These are phyloP conservation scores for Luffa aegyptiaca DNA, from an alignment of 306 rosid species.

Conservation along the genomic window DNA sequence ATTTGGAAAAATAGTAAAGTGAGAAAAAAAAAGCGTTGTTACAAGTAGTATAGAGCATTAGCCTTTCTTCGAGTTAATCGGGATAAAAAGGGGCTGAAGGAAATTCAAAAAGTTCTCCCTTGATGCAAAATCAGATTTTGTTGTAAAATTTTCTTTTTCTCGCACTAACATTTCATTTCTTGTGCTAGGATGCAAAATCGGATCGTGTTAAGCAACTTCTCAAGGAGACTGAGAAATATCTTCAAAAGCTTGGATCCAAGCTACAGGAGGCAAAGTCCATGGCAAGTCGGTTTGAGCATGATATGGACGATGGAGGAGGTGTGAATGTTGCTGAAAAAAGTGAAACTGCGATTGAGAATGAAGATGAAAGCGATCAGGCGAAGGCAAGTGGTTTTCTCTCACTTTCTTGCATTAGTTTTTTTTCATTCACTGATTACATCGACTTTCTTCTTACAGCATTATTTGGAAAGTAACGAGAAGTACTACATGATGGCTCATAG, in stretches of 20 bases:
- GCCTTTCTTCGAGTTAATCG: background rate
- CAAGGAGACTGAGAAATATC: constrained; percentile 96
- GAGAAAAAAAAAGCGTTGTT: background rate
- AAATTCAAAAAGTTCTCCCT: background rate
- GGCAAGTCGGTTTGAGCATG: constrained; percentile 56
- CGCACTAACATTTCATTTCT: constrained; percentile 12
- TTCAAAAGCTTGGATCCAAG: constrained; percentile 96
- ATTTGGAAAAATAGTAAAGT: background rate
- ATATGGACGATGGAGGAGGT: constrained; percentile 50
- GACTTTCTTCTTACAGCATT: constrained; percentile 60
- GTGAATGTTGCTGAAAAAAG: constrained; percentile 38
- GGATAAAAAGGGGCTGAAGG: background rate
- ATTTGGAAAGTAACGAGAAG: constrained; percentile 97
- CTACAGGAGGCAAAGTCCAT: constrained; percentile 71
- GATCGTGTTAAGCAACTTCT: constrained; percentile 99
- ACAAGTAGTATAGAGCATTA: background rate
- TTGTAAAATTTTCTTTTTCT: background rate
- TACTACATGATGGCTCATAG: constrained; percentile 99
- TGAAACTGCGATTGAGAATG: constrained; percentile 64
- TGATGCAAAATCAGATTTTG: background rate
- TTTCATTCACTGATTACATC: constrained; percentile 16
- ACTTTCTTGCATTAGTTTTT: constrained; percentile 4
- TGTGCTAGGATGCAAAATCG: constrained; percentile 83
- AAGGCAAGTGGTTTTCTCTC: constrained; percentile 51
- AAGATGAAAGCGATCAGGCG: constrained; percentile 97